phyloP scores from a whole-genome alignment of 768 basidiomycete genomes.

The Lactifluus echinatus region DNA sequence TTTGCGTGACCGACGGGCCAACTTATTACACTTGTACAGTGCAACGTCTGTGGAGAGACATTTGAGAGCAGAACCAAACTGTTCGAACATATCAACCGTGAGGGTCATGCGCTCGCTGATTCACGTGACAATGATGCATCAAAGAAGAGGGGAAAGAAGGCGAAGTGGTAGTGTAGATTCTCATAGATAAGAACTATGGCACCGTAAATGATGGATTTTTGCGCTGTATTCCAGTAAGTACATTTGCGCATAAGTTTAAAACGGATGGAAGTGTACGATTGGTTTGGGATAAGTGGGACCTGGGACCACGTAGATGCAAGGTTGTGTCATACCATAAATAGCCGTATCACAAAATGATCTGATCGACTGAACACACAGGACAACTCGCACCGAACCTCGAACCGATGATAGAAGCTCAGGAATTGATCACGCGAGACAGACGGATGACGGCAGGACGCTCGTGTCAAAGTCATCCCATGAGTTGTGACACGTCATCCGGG shows the following conservation, averaged over 20 bases:
- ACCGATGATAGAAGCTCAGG: background rate
- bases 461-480: constrained; percentile 62
- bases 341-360: constrained; percentile 9
- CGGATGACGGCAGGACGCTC: constrained; percentile 3
- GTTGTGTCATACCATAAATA: constrained; percentile 13
- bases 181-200: background rate
- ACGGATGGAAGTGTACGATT: background rate
- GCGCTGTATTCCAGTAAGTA: background rate
- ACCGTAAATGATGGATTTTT: background rate
- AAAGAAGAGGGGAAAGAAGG: constrained; percentile 31
- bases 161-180: constrained; percentile 20
- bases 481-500: constrained; percentile 81
- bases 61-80: constrained; percentile 68
- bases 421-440: background rate
- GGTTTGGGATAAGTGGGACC: constrained; percentile 1
- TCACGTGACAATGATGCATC: constrained; percentile 24
- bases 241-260: constrained; percentile 7
- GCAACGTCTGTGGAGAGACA: constrained; percentile 56
- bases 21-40: constrained; percentile 29
- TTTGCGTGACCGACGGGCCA: background rate
- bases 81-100: constrained; percentile 61
- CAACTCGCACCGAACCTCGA: constrained; percentile 4
- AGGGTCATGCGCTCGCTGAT: constrained; percentile 57
- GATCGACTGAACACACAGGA: background rate
- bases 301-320: background rate